Evolutionary conservation across 331 rosid species (phyloP).

Genomic region (Pyrus hybrid): DNA sequence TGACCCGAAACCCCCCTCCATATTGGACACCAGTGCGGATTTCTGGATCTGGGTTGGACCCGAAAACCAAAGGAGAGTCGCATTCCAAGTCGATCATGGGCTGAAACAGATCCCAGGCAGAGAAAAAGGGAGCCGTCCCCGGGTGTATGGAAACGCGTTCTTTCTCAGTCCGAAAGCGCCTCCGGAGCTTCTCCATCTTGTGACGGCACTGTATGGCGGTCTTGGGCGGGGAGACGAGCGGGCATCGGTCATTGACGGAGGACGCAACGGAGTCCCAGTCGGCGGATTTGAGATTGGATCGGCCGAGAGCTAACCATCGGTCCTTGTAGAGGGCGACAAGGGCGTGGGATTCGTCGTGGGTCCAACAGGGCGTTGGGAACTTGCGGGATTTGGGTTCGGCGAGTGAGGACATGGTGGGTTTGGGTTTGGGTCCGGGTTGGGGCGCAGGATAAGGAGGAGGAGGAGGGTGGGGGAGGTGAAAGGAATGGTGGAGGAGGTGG

Average conservation of each 20-base stretch:
- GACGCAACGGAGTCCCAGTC: constrained; percentile 78
- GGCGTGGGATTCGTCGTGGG: constrained; percentile 52
- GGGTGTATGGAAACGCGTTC: constrained; percentile 47
- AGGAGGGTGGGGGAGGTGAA: background rate
- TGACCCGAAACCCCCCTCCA: constrained; percentile 29
- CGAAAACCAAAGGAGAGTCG: background rate
- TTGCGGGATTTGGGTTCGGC: constrained; percentile 12
- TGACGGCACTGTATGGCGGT: constrained; percentile 83
- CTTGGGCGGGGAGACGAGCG: constrained; percentile 47
- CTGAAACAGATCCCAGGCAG: constrained; percentile 63
- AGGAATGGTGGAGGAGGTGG: background rate
- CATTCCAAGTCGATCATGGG: constrained; percentile 58
- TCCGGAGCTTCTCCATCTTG: constrained; percentile 75
- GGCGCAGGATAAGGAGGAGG: background rate
- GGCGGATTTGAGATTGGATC: constrained; percentile 52
- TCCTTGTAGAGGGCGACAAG: constrained; percentile 50
- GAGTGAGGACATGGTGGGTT: constrained; percentile 11
- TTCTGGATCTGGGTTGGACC: constrained; percentile 46
- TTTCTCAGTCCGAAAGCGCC: constrained; percentile 64
- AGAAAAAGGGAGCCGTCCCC: constrained; percentile 18
- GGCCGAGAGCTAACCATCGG: constrained; percentile 59
- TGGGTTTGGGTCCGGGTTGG: background rate
- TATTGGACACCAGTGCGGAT: constrained; percentile 1
- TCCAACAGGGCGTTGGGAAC: constrained; percentile 51
- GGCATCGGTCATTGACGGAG: constrained; percentile 35